Evolutionary conservation across 495 filamentous ascomycete species (phyloP), one percentile per base, ranked within the genome.

Genomic region (Penicillium goetzii): DNA sequence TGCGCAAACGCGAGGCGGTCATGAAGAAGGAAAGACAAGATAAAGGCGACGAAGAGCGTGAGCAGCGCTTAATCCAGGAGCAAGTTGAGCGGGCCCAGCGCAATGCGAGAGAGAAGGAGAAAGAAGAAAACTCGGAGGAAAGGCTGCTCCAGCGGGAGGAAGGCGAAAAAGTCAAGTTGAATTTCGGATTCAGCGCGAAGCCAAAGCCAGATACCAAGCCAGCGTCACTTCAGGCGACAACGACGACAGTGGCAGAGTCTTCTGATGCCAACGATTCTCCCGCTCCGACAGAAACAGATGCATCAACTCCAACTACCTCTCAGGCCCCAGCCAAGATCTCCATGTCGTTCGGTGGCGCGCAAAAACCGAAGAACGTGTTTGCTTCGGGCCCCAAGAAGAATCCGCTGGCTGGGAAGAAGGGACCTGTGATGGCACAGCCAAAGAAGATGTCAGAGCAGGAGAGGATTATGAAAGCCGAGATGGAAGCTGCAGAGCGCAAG

Each of bases 391-490:
- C 68, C 10, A 85, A 84, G 69, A 92, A 90, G 75, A 90, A 89
- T 57, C 85, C 85, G 2, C 76, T 90, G 26, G 81, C 81, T 3
- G 78, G 81, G 14, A 90, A 90, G 78, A 90, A 90, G 71, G 76
- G 82, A 0, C 73, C 79, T 32, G 79, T 83, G 15, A 81, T 87
- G 55, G 83, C 80, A 47, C 84, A 85, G 3, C 91, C 90, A 63
- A 92, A 90, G 79, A 85, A 85, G 36, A 92, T 95, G 84, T 91
- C 89, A 63, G 90, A 95, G 73, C 90, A 89, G n/a, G 92, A 96
- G 64, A 81, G 92, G 60, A 95, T 95, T 61, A 96, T 96, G 92
- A 90, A 88, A 73, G 89, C 91, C 63, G 92, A 94, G 64, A 81
- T 83, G 77, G 79, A 93, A 68, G 73, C 76, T 67, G 82, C 90